These are phyloP conservation scores for Komagataella phaffii DNA, from an alignment of 805 yeast species.

Conservation along the genomic window DNA sequence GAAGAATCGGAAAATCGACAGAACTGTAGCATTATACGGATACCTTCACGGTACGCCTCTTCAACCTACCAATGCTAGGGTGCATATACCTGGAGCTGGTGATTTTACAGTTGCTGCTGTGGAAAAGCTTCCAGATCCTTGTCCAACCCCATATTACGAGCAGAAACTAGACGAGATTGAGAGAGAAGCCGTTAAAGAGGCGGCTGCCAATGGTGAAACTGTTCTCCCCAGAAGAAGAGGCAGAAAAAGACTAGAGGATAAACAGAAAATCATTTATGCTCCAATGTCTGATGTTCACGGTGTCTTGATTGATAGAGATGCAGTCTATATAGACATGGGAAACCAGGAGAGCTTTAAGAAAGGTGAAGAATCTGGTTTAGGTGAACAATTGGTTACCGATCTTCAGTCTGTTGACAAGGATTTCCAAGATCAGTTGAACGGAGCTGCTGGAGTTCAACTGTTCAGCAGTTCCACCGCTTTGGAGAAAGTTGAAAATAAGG, in stretches of 20 bases:
- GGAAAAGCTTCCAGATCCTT: slow-evolving; percentile 94
- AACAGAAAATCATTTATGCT: slow-evolving; percentile 88
- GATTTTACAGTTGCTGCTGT: slow-evolving; percentile 65
- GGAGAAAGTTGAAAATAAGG: slow-evolving; percentile 16
- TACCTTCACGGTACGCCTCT: slow-evolving; percentile 91
- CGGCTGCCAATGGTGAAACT: slow-evolving; percentile 46
- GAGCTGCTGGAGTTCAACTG: slow-evolving; percentile 60
- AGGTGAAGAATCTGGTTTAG: slow-evolving; percentile 43
- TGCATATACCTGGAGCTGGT: slow-evolving; percentile 94
- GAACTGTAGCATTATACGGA: slow-evolving; percentile 88
- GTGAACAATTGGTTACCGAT: slow-evolving; percentile 74
- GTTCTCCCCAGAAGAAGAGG: slow-evolving; percentile 39
- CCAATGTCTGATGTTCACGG: slow-evolving; percentile 99
- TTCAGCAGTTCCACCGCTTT: slow-evolving; percentile 51
- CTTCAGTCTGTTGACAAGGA: slow-evolving; percentile 59
- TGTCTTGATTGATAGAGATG: slow-evolving; percentile 91
- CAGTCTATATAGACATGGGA: slow-evolving; percentile 77
- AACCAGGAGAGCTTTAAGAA: slow-evolving; percentile 5
- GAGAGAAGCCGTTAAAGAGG: slow-evolving; percentile 55
- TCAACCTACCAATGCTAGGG: slow-evolving; percentile 49
- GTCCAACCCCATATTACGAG: slow-evolving; percentile 92
- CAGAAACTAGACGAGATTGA: slow-evolving; percentile 74
- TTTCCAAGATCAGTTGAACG: slow-evolving; percentile 45
- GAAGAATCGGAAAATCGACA: slow-evolving; percentile 68
- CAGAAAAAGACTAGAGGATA: slow-evolving; percentile 86